Conservation (phyloP, 2,329 filamentous ascomycete species). For the Paraconiothyrium brasiliense region DNA sequence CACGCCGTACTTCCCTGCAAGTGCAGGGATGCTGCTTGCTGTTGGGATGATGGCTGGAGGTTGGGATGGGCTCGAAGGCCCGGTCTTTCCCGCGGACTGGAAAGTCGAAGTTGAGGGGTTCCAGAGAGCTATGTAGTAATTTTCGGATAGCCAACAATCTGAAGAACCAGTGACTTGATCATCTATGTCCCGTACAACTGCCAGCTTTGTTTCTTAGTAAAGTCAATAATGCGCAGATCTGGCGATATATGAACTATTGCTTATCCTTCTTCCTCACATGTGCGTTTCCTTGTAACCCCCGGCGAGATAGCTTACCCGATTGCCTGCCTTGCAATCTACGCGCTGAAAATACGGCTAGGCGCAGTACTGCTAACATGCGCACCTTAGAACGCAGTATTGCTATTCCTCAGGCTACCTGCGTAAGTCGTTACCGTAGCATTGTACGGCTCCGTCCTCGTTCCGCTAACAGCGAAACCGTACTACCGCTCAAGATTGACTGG, state of each 20-base stretch:
- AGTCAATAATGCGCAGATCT: no score
- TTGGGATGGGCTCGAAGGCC: constrained; percentile 62
- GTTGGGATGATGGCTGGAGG: constrained; percentile 66
- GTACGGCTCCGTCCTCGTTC: constrained; percentile 50
- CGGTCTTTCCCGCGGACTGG: constrained; percentile 61
- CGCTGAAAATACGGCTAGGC: constrained; percentile 55
- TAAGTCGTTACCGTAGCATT: constrained; percentile 62
- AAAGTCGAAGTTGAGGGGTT: constrained; percentile 61
- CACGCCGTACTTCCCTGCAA: constrained; percentile 67
- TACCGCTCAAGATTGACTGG: constrained; percentile 54
- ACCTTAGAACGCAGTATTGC: constrained; percentile 58
- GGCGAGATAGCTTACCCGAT: constrained; percentile 61
- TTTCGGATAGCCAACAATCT: not conserved
- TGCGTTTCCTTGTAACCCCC: constrained; percentile 47
- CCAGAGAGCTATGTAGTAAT: constrained; percentile 32
- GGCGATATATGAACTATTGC: constrained; percentile 40
- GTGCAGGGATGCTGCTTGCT: constrained; percentile 60
- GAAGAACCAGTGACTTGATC: no score
- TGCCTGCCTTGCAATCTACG: constrained; percentile 60
- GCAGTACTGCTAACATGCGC: constrained; percentile 55
- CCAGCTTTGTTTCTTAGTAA: not conserved
- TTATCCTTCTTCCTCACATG: constrained; percentile 54
- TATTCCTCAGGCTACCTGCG: constrained; percentile 56
- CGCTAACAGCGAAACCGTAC: constrained; percentile 42
- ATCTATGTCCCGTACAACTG: not conserved